Base-by-base conservation (phyloP, 225 moss, liverwort and hornwort genomes). In the Climacium dendroides region DNA sequence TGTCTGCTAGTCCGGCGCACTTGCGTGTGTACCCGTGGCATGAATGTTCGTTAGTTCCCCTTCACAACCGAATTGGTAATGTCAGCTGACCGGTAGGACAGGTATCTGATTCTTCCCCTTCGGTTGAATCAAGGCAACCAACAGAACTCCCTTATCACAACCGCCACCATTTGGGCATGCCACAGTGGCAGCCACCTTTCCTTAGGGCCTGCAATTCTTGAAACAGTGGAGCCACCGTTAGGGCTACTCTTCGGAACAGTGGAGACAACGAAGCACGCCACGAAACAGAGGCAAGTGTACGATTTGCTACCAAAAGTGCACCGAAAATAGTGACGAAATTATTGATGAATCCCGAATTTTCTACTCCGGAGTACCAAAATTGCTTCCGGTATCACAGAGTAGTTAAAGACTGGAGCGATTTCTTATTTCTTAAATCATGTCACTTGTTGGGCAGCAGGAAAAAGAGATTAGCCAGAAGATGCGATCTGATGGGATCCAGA, bases 11-110 rank as follows among this genome's bases (percentile, higher is more conserved):
- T 52, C 37, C 6, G 25, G 16, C 25, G 55, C 37, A 25, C 55
- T 37, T 37, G 78, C 37, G 16, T 11, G 78, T 7, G 55, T 26
- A 18, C 67, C 54, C 70, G 54, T 74, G 59, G 43, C 59, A 41
- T 47, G 45, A 82, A 48, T 35, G 61, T 15, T 43, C 52, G 69
- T 54, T 32, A 19, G 59, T 48, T 86, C 65, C 60, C 79, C 35
- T 58, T 65, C 79, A 64, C 35, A 82, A 87, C 79, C 67, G 7
- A 62, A 89, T 74, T 85, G 76, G 83, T 74, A 47, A 35, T 86
- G 83, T 80, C 88, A 86, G 88, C 80, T 90, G 88, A 90, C 77
- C n/a, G n/a, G n/a, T 37, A 74, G 75, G 75, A 54, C 85, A 79
- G 29, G 29, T n/a, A 58, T n/a, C 35, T 22, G 82, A 54, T 59